Base-by-base conservation (phyloP, 768 basidiomycete species). In the Hirschioporus abietinus region DNA sequence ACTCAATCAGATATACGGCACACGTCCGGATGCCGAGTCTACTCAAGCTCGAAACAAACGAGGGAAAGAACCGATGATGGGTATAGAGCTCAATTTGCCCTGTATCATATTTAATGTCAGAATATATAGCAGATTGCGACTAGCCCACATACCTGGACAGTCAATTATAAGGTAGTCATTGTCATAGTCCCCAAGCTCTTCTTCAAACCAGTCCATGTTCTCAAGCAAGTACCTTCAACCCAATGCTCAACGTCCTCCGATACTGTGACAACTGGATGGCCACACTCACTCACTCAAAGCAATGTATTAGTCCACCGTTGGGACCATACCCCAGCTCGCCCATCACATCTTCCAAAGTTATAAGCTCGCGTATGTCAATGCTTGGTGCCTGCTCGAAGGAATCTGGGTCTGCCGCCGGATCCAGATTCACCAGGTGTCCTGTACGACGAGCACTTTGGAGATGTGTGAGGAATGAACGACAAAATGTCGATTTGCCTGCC, bases 1-100 rank as follows among this genome's bases (percentile, higher is more conserved):
- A 95, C 74, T 99, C 97, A 69, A 99, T 88, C 58, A 99, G 86
- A 75, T 99, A 99, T 34, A 87, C 88, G 3, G 92, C 93, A 72
- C 90, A 93, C n/a, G 87, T 88, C 66, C 96, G 83, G 68, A 99
- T 89, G 60, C 91, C 89, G 75, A 96, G 82, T 63, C 88, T 83
- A 71, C 84, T 78, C 68, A 94, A 77, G 74, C 89, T 81, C 76
- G 87, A 84, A n/a, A 92, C 91, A 52, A 99, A 88, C 7, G 89
- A 87, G 0, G 97, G 96, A 52, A 99, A 86, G 77, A 99, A 94
- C 0, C 96, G 95, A 72, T 99, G 95, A 77, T 99, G 97, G 1
- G 97, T 99, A 76, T 99, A 99, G 20, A 99, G 84, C 77, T 99
- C 97, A 72, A 99, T 99, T 78, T 99, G 97, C 36, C 96, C 95